These are phyloP conservation scores for Vicia faba DNA, from an alignment of 306 rosid genomes.

Conservation along the genomic window DNA sequence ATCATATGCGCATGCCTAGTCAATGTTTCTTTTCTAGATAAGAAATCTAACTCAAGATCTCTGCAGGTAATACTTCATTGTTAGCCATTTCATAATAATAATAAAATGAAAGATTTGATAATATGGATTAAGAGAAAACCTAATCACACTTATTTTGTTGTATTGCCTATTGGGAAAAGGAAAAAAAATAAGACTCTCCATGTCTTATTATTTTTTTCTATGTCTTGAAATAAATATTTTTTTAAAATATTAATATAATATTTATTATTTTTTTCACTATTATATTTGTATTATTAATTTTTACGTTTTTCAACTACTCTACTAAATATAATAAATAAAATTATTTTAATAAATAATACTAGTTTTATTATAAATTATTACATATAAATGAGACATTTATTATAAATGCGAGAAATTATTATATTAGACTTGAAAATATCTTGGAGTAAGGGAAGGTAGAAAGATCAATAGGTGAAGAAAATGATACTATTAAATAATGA, in stretches of 20 bases:
- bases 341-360: no score
- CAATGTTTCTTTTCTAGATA: constrained; percentile 1
- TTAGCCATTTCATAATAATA: neutral
- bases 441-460: constrained; percentile 35
- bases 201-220: no score
- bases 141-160: constrained; percentile 37
- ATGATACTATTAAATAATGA: constrained; percentile 27
- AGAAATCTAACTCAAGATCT: constrained; percentile 21
- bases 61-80: constrained; percentile 13
- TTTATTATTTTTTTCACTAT: no score
- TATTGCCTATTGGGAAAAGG: constrained; percentile 33
- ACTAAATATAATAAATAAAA: no score
- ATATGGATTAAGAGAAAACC: constrained; percentile 38
- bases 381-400: no score
- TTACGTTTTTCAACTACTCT: no score
- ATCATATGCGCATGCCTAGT: constrained; percentile 42
- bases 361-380: no score
- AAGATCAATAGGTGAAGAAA: constrained; percentile 32
- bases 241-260: no score
- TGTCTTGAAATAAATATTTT: no score
- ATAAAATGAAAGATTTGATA: neutral
- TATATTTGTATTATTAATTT: no score
- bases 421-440: constrained; percentile 26
- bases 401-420: no score
- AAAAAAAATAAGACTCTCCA: no score